A percentile compares a stretch with the other conserved stretches of the same genome.
Evolutionary conservation across 2,329 filamentous ascomycete species (phyloP).

Genomic region (Remersonia thermophila): DNA sequence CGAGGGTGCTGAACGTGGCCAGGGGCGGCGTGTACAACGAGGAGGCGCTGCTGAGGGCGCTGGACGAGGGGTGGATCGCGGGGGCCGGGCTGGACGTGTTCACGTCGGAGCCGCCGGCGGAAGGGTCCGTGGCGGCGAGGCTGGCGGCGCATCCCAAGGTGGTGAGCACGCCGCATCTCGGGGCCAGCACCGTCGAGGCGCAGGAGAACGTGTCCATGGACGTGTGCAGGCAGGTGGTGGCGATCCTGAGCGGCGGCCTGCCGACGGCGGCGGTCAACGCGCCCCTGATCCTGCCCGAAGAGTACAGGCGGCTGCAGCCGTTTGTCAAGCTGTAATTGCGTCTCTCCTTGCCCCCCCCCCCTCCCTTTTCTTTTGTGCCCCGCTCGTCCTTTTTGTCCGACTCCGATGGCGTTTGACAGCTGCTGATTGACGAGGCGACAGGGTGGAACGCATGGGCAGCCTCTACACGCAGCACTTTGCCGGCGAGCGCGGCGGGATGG

Average conservation of each 20-base stretch:
- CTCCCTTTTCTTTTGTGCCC: not conserved
- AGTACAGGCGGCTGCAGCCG: constrained; percentile 65
- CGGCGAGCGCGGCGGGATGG: constrained; percentile 28
- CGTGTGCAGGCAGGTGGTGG: constrained; percentile 67
- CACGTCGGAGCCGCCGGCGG: constrained; percentile 53
- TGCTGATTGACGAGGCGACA: not conserved
- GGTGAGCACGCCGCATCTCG: constrained; percentile 67
- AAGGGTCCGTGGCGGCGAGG: constrained; percentile 44
- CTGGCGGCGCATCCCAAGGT: constrained; percentile 59
- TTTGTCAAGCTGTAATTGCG: constrained; percentile 48
- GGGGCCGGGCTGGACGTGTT: constrained; percentile 74
- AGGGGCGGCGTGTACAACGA: constrained; percentile 74
- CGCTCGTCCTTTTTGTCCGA: no score
- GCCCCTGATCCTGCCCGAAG: constrained; percentile 67
- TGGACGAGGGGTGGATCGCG: constrained; percentile 59
- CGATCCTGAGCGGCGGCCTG: constrained; percentile 59
- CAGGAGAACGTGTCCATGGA: constrained; percentile 77
- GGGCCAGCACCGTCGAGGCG: constrained; percentile 68
- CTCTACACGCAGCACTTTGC: constrained; percentile 68
- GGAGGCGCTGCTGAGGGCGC: constrained; percentile 53
- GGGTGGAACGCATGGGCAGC: constrained; percentile 64
- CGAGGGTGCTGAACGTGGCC: constrained; percentile 67
- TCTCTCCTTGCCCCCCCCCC: no score
- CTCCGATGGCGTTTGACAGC: no score
- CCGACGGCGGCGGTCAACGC: constrained; percentile 71